Conservation (phyloP, 2,329 filamentous ascomycete species). For the Paecilomyces sp. region DNA sequence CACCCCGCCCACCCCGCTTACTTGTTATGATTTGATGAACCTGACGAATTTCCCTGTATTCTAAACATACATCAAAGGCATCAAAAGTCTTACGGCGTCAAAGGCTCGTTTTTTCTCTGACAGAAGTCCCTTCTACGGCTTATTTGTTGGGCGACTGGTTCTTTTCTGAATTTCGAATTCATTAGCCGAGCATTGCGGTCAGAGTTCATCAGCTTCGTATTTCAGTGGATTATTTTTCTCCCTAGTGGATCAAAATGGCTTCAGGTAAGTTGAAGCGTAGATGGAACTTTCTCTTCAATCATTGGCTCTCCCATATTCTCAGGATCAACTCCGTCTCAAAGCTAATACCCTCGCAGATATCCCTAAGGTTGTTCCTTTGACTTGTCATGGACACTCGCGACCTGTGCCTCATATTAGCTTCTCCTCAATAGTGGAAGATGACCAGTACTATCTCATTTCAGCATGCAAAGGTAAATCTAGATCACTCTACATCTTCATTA, state of each 20-base stretch:
- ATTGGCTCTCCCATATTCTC: neutral
- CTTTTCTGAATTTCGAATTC: neutral
- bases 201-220: neutral
- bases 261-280: conserved; percentile 11
- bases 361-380: conserved; percentile 71
- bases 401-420: conserved; percentile 89
- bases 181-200: neutral
- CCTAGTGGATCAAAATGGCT: conserved; percentile 11
- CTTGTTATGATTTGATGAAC: conserved; percentile 33
- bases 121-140: neutral
- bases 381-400: conserved; percentile 88
- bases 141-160: neutral
- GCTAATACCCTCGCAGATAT: conserved; percentile 22
- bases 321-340: conserved; percentile 7
- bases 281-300: neutral
- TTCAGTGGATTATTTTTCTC: conserved; percentile 2
- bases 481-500: neutral
- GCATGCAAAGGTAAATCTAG: conserved; percentile 68
- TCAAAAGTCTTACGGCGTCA: conserved; percentile 5
- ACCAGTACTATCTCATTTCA: conserved; percentile 85
- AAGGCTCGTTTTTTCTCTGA: neutral
- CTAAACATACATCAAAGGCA: conserved; percentile 5
- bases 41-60: conserved; percentile 30
- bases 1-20: conserved; percentile 1
- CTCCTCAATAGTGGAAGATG: conserved; percentile 73